phyloP scores from a whole-genome alignment of 129 eudicot genomes.

The Helianthus tuberosus region DNA sequence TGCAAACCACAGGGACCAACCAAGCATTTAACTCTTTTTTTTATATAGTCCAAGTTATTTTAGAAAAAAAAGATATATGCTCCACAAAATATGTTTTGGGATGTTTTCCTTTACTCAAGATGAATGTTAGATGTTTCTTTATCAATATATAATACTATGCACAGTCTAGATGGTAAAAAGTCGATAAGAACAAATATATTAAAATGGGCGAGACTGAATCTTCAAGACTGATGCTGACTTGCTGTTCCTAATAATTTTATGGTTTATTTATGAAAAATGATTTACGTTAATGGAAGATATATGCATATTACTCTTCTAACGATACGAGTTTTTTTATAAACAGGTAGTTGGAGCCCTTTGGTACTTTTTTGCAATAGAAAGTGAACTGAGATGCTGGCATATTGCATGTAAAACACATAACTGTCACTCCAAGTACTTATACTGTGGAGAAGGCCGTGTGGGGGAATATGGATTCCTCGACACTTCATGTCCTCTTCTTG shows the following conservation, averaged over 20 bases:
- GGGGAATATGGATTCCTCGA: constrained; percentile 30
- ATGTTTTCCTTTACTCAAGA: background rate
- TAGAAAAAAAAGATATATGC: background rate
- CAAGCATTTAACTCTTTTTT: no score
- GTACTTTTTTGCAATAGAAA: constrained; percentile 74
- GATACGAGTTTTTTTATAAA: background rate
- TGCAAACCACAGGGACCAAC: no score
- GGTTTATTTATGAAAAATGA: background rate
- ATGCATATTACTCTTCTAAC: background rate
- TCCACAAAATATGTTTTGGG: constrained; percentile 1
- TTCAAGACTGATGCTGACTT: background rate
- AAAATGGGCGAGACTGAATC: background rate
- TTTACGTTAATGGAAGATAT: no score
- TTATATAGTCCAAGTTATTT: background rate
- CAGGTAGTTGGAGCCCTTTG: constrained; percentile 79
- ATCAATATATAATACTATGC: background rate
- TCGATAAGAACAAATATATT: background rate
- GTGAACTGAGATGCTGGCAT: constrained; percentile 66
- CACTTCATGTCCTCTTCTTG: constrained; percentile 51
- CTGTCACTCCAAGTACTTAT: constrained; percentile 29
- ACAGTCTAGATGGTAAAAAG: background rate
- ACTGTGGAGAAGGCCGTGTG: constrained; percentile 36
- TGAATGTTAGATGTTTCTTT: background rate
- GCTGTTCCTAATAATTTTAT: background rate
- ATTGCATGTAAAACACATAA: constrained; percentile 35